A percentile compares a stretch with the other conserved stretches of the same genome.
phyloP scores from a whole-genome alignment of 2,329 filamentous ascomycete genomes.

The Akanthomyces lecanii region DNA sequence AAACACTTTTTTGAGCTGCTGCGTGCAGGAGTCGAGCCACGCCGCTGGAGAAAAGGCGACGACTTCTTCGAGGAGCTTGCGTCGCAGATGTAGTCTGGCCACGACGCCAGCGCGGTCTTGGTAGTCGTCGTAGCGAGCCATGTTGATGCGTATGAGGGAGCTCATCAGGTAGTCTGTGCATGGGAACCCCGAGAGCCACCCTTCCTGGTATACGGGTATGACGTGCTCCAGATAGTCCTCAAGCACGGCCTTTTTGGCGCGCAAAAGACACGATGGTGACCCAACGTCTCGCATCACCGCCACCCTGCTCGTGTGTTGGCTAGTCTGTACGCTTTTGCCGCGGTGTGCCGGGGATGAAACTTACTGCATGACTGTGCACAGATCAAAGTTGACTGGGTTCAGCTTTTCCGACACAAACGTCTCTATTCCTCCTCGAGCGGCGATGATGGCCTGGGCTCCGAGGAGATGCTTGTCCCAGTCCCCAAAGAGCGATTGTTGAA shows the following conservation, averaged over 20 bases:
- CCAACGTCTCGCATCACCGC: conserved; percentile 14
- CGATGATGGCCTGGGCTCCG: conserved; percentile 18
- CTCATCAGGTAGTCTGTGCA: conserved; percentile 8
- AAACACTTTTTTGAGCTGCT: conserved; percentile 1
- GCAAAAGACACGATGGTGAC: background rate
- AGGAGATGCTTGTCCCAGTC: conserved; percentile 17
- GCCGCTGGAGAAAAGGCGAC: background rate
- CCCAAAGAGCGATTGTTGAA: conserved; percentile 20
- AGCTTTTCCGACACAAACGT: background rate
- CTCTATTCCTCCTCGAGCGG: conserved; percentile 11
- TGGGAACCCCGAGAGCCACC: conserved; percentile 1
- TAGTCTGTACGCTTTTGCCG: background rate
- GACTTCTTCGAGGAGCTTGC: background rate
- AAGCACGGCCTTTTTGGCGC: background rate
- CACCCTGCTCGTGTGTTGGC: background rate
- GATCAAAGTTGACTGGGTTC: background rate
- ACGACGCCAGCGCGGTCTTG: background rate
- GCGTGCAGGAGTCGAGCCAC: background rate
- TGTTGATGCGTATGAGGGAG: conserved; percentile 7
- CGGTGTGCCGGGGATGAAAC: background rate
- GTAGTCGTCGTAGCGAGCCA: conserved; percentile 2
- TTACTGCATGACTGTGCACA: conserved; percentile 16
- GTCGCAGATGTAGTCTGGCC: background rate
- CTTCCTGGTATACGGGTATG: conserved; percentile 7
- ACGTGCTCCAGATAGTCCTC: conserved; percentile 3